Evolutionary conservation across 2,329 filamentous ascomycete genomes (phyloP).

Genomic region (Aspergillus uvarum): DNA sequence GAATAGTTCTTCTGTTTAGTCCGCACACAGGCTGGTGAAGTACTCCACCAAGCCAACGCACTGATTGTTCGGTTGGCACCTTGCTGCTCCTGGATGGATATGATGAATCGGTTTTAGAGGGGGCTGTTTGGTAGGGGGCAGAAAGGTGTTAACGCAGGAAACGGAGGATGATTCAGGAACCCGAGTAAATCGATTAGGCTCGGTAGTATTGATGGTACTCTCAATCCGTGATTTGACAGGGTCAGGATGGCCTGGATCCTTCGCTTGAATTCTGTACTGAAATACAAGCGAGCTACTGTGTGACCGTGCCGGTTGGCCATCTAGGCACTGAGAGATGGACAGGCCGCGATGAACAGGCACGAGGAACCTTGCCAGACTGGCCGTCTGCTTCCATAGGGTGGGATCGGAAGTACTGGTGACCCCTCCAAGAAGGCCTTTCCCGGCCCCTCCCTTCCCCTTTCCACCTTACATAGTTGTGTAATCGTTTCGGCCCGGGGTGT

Average conservation of each 20-base stretch:
- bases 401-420: conserved; percentile 18
- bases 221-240: background rate
- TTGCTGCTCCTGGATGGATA: background rate
- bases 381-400: conserved; percentile 7
- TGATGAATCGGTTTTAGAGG: background rate
- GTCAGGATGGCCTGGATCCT: background rate
- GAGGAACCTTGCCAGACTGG: conserved; percentile 6
- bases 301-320: background rate
- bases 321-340: background rate
- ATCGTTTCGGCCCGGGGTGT: conserved; percentile 8
- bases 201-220: background rate
- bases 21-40: background rate
- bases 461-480: conserved; percentile 15
- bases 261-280: background rate
- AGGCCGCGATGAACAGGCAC: background rate
- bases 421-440: conserved; percentile 18
- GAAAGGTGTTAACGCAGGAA: background rate
- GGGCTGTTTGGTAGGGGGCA: background rate
- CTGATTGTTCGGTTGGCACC: background rate
- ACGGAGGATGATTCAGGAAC: background rate
- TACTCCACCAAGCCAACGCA: background rate
- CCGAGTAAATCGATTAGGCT: conserved; percentile 3
- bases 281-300: background rate
- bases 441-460: conserved; percentile 23
- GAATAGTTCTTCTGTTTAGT: background rate